Evolutionary conservation across 2,329 filamentous ascomycete genomes (phyloP).

Genomic region (Penicillium sp.): DNA sequence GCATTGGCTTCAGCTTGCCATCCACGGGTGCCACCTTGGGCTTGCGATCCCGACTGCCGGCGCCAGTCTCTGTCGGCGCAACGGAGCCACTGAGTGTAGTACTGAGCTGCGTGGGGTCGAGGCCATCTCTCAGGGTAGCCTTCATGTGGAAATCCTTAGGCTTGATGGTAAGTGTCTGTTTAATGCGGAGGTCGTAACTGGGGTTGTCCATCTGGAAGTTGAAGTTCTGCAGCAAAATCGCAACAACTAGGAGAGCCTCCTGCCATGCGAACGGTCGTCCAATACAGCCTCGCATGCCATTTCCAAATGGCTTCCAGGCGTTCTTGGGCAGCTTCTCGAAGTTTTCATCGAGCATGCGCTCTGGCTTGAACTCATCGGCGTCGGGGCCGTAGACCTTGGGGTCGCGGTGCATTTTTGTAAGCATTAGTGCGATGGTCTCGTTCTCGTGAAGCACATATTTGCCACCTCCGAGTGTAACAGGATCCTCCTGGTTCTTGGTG

Average conservation of each 20-base stretch:
- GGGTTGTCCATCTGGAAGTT: slow-evolving; percentile 64
- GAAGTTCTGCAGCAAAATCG: slow-evolving; percentile 69
- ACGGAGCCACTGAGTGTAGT: slow-evolving; percentile 32
- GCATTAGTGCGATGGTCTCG: slow-evolving; percentile 51
- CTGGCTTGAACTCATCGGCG: slow-evolving; percentile 65
- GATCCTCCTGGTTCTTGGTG: slow-evolving; percentile 40
- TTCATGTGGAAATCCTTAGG: slow-evolving; percentile 62
- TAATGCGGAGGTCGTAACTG: slow-evolving; percentile 41
- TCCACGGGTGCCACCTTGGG: slow-evolving; percentile 14
- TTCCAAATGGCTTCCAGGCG: slow-evolving; percentile 73
- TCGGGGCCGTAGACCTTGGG: slow-evolving; percentile 65
- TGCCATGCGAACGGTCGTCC: slow-evolving; percentile 74
- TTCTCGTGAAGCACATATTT: slow-evolving; percentile 60
- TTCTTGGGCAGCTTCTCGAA: slow-evolving; percentile 65
- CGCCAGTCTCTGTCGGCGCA: slow-evolving; percentile 10
- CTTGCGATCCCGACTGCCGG: slow-evolving; percentile 23
- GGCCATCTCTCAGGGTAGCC: slow-evolving; percentile 54
- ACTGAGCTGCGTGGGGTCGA: slow-evolving; percentile 48
- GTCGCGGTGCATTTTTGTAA: slow-evolving; percentile 61
- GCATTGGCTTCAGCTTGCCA: slow-evolving; percentile 50
- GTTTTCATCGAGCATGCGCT: slow-evolving; percentile 69
- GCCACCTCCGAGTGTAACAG: slow-evolving; percentile 55
- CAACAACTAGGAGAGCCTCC: slow-evolving; percentile 63
- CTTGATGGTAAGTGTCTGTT: slow-evolving; percentile 43
- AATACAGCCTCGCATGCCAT: slow-evolving; percentile 69